Evolutionary conservation across 2,329 filamentous ascomycete genomes (phyloP).

Genomic region (Diaporthe ilicicola): DNA sequence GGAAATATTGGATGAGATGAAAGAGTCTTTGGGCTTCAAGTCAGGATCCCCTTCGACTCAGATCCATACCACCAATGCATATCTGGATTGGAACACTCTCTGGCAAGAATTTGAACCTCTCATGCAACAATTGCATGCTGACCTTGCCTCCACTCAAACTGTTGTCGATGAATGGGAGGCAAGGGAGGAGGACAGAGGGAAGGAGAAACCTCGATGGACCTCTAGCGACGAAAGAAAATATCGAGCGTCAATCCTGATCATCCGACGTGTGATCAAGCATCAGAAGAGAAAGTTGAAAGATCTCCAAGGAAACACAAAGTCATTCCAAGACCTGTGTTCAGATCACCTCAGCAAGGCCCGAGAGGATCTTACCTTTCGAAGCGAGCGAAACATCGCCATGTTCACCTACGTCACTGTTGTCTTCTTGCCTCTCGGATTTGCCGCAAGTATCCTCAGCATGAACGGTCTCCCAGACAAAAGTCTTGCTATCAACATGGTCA

Average conservation of each 20-base stretch:
- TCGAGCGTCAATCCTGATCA: conserved; percentile 31
- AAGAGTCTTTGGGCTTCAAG: neutral
- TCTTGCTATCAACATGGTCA: conserved; percentile 34
- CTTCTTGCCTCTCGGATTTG: conserved; percentile 44
- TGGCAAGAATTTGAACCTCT: conserved; percentile 10
- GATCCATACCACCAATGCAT: neutral
- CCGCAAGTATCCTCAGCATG: conserved; percentile 44
- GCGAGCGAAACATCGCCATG: conserved; percentile 40
- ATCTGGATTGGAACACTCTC: neutral
- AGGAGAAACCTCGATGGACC: conserved; percentile 43
- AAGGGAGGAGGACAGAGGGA: conserved; percentile 38
- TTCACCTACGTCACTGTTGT: conserved; percentile 47
- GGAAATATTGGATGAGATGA: neutral
- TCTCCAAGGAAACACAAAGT: no score
- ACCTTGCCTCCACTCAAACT: neutral
- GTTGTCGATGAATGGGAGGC: conserved; percentile 36
- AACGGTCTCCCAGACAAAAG: conserved; percentile 34
- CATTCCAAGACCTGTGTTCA: neutral
- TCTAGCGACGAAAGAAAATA: conserved; percentile 43
- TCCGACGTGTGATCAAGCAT: no score
- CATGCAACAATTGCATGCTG: neutral
- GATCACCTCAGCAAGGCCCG: conserved; percentile 24
- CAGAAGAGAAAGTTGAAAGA: no score
- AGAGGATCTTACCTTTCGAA: conserved; percentile 29
- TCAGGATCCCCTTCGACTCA: neutral